These are phyloP conservation scores for Salix suchowensis DNA, from an alignment of 345 rosid species.

Conservation along the genomic window DNA sequence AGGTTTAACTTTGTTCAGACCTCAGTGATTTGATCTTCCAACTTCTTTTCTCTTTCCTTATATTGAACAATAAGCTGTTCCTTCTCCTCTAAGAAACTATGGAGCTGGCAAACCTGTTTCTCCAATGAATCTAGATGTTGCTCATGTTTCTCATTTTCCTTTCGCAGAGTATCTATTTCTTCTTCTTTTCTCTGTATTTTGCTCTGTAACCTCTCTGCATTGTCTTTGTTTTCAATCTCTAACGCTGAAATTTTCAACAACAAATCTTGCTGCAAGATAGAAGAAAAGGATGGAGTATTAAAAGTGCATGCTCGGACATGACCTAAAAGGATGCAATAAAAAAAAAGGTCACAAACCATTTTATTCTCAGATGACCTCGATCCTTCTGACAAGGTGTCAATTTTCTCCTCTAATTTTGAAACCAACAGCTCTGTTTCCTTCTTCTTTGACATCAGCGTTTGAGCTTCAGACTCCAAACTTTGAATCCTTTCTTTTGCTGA, in stretches of 20 bases:
- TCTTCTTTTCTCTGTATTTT: conserved; percentile 51
- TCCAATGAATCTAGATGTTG: conserved; percentile 45
- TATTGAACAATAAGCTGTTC: conserved; percentile 51
- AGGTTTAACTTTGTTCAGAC: conserved; percentile 28
- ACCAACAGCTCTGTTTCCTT: conserved; percentile 51
- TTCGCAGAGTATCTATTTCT: conserved; percentile 42
- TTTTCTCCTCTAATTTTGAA: conserved; percentile 50
- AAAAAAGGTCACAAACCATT: conserved; percentile 39
- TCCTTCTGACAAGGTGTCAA: conserved; percentile 42
- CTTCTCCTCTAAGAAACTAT: conserved; percentile 53
- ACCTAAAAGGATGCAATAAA: background rate
- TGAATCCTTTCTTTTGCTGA: conserved; percentile 52
- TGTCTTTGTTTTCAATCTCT: conserved; percentile 58
- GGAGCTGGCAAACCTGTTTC: conserved; percentile 55
- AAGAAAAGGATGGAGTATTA: conserved; percentile 21
- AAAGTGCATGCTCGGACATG: conserved; percentile 14
- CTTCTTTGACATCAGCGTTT: conserved; percentile 48
- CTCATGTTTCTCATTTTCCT: conserved; percentile 43
- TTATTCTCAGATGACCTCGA: conserved; percentile 53
- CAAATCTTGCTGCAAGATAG: conserved; percentile 55
- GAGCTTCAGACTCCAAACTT: conserved; percentile 61
- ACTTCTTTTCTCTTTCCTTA: conserved; percentile 51
- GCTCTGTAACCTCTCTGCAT: conserved; percentile 42
- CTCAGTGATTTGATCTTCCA: conserved; percentile 60
- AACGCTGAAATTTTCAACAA: conserved; percentile 48